These are phyloP conservation scores for Pseudogymnoascus verrucosus DNA, from an alignment of 2,329 filamentous ascomycete genomes.

Conservation along the genomic window DNA sequence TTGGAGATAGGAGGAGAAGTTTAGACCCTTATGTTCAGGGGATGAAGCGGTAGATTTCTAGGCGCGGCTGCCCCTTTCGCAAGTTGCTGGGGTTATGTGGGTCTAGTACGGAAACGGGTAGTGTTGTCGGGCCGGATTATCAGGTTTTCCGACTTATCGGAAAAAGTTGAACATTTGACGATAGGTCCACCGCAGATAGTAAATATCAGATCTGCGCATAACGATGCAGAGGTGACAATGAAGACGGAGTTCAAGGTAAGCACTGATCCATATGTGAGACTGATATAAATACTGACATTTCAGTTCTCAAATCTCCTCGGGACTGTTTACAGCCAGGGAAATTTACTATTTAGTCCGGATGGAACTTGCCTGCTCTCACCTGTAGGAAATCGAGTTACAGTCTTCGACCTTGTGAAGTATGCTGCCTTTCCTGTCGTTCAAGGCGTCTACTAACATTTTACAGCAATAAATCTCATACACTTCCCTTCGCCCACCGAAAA, in stretches of 20 bases:
- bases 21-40: conserved; percentile 10
- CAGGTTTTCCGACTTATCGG: conserved; percentile 9
- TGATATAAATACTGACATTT: conserved; percentile 21
- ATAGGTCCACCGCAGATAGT: conserved; percentile 9
- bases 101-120: neutral
- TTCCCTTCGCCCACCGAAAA: conserved; percentile 85
- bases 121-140: conserved; percentile 9
- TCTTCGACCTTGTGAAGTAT: conserved; percentile 94
- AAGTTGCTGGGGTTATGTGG: neutral
- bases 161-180: conserved; percentile 13
- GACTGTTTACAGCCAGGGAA: conserved; percentile 97
- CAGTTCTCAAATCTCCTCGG: conserved; percentile 98
- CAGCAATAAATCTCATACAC: conserved; percentile 79
- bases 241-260: conserved; percentile 97
- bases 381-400: conserved; percentile 89
- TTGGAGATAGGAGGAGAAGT: conserved; percentile 5
- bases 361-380: conserved; percentile 92
- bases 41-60: conserved; percentile 8
- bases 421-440: conserved; percentile 21
- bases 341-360: conserved; percentile 92
- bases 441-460: neutral
- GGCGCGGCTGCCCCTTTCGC: conserved; percentile 9
- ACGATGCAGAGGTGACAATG: conserved; percentile 50
- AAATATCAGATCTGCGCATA: conserved; percentile 17
- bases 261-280: neutral